These are phyloP conservation scores for Talaromyces sp. DNA, from an alignment of 2,329 filamentous ascomycete genomes.

Conservation along the genomic window DNA sequence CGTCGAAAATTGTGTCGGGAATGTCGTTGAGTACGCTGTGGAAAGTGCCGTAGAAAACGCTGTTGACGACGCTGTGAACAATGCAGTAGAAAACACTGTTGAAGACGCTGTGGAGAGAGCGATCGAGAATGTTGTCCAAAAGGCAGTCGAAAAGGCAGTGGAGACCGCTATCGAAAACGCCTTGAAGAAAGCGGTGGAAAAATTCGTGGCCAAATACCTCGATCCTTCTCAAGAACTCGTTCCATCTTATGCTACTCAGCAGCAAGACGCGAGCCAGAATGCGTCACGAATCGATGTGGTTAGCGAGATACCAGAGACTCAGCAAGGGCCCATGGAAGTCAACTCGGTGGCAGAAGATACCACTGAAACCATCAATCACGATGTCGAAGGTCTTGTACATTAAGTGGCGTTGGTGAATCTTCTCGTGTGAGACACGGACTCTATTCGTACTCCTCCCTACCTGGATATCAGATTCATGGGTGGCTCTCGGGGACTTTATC, in stretches of 20 bases:
- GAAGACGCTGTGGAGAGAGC: background rate
- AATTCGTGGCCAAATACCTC: background rate
- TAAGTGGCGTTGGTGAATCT: background rate
- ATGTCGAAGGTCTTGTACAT: background rate
- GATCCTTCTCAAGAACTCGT: background rate
- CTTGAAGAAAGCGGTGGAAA: background rate
- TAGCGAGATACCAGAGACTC: background rate
- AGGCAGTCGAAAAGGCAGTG: background rate
- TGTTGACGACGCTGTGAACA: background rate
- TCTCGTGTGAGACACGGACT: too few species aligned
- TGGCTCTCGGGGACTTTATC: too few species aligned
- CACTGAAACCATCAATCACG: background rate
- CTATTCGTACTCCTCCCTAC: too few species aligned
- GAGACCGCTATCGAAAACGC: background rate
- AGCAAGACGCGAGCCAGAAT: background rate
- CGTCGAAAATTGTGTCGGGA: background rate
- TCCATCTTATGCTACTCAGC: background rate
- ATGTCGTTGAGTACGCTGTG: background rate
- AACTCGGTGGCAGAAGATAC: background rate
- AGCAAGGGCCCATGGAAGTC: background rate
- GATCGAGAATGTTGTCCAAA: background rate
- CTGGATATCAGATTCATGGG: too few species aligned
- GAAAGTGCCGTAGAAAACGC: background rate
- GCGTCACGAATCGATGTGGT: background rate
- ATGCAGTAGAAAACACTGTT: background rate